phyloP scores from a whole-genome alignment of 2,329 filamentous ascomycete genomes.

The Botryotinia globosa region DNA sequence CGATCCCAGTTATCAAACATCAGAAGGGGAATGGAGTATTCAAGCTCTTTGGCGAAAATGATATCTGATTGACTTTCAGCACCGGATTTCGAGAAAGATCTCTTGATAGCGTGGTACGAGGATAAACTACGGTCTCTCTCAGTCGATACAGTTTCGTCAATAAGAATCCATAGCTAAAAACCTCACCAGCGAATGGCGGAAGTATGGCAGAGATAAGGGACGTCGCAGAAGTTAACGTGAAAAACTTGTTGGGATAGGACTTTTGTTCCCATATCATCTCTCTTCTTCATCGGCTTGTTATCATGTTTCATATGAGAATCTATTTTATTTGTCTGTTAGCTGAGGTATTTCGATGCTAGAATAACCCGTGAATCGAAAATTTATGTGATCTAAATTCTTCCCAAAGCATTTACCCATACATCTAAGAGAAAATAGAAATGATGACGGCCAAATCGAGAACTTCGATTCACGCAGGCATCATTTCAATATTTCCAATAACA shows the following conservation, averaged over 20 bases:
- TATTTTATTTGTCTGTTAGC: not conserved
- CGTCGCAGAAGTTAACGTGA: not conserved
- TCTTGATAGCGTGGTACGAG: not conserved
- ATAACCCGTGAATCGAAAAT: not conserved
- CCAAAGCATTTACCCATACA: too few relatives aligned
- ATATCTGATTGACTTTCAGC: too few relatives aligned
- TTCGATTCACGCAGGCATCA: too few relatives aligned
- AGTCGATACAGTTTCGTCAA: not conserved
- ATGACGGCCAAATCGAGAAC: too few relatives aligned
- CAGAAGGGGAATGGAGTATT: not conserved
- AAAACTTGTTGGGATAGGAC: not conserved
- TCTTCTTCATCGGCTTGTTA: not conserved
- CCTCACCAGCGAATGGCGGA: not conserved
- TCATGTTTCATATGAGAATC: rapidly evolving
- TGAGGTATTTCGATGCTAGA: not conserved
- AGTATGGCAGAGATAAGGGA: not conserved
- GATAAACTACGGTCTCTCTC: not conserved
- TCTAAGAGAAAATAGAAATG: not conserved
- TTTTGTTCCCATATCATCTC: rapidly evolving
- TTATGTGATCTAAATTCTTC: not conserved
- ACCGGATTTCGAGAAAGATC: too few relatives aligned
- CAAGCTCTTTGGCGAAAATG: not conserved
- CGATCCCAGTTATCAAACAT: not conserved
- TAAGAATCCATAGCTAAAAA: not conserved
- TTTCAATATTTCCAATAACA: not conserved